Base-by-base conservation (phyloP, 768 basidiomycete genomes). In the Mycena vitilis region DNA sequence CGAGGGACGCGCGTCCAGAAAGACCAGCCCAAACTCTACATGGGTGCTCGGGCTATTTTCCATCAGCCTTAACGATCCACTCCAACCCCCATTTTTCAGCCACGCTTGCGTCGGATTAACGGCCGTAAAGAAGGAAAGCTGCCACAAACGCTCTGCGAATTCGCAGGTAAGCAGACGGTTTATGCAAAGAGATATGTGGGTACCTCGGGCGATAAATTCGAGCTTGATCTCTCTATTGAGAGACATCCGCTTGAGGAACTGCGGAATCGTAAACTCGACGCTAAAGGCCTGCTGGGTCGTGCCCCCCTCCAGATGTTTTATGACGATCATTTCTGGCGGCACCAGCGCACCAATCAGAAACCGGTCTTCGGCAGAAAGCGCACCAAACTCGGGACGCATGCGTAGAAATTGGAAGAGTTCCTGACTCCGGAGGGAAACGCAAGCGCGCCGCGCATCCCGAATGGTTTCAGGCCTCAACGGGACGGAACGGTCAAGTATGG, bases 171-270 rank as follows among this genome's bases (percentile, higher is more conserved):
- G 52, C 16, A 42, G 5, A 12, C 10, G 44, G 25, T 23, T 1
- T 25, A 8, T 3, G 12, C 30, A 34, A 34, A 36, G 20, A 36
- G 6, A 22, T 22, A 16, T 13, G 13, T 11, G 1, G 37, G 45
- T 16, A 67, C 66, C 66, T 49, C 60, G 44, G 1, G 66, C 66
- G 23, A 67, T 55, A 18, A 67, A 67, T 20, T 67, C 66, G 10
- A 67, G 66, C 25, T 22, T 56, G 18, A 67, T 61, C 2, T 56
- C 23, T 45, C 37, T 56, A 0, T 36, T 16, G 4, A 61, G 54
- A 20, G 54, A 16, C 66, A 67, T 67, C 10, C 66, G 66, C 60
- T 67, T 67, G 53, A 49, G 53, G 30, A 49, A 67, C 45, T 56
- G 25, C 1, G 66, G 66, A 12, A 67, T 67, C 54, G 7, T 60